Conservation (phyloP, 1,284 basidiomycete genomes). For the Apiotrichum brassicae region DNA sequence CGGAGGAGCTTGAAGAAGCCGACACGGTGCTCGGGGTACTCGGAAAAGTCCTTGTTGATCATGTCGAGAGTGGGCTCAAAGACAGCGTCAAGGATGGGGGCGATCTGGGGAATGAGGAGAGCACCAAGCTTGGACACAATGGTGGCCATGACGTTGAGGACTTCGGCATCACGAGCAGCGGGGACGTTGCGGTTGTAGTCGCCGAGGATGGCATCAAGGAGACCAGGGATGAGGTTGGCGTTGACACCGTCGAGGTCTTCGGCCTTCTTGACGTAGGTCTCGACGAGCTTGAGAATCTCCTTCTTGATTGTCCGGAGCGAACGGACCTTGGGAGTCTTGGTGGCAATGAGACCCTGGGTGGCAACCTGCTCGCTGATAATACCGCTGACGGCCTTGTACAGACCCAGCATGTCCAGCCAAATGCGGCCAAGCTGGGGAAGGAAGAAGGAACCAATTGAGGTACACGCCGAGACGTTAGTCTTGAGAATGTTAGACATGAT, state of each 20-base stretch:
- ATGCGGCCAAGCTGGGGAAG: slow-evolving; percentile 91
- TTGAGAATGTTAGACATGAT: slow-evolving; percentile 96
- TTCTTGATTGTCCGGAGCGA: slow-evolving; percentile 96
- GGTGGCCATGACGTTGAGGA: slow-evolving; percentile 97
- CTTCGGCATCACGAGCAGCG: slow-evolving; percentile 90
- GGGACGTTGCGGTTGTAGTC: slow-evolving; percentile 96
- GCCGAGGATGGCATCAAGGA: slow-evolving; percentile 92
- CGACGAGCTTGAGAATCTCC: slow-evolving; percentile 94
- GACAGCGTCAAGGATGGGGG: slow-evolving; percentile 90
- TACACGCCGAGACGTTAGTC: slow-evolving; percentile 97
- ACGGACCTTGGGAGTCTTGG: slow-evolving; percentile 95
- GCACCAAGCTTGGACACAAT: slow-evolving; percentile 80
- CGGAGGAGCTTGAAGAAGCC: slow-evolving; percentile 96
- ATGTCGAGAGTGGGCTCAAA: slow-evolving; percentile 96
- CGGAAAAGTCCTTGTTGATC: slow-evolving; percentile 99
- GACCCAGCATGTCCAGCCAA: slow-evolving; percentile 96
- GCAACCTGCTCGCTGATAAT: slow-evolving; percentile 93
- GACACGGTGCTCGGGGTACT: slow-evolving; percentile 94
- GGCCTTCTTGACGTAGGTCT: slow-evolving; percentile 94
- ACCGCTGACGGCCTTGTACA: slow-evolving; percentile 97
- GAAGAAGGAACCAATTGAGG: slow-evolving; percentile 95
- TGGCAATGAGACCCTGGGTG: slow-evolving; percentile 80
- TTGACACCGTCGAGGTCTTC: slow-evolving; percentile 94
- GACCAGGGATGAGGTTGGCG: slow-evolving; percentile 83
- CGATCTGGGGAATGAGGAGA: slow-evolving; percentile 88